Base-by-base conservation (phyloP, 768 basidiomycete genomes). In the Boletus vinaceobasis region DNA sequence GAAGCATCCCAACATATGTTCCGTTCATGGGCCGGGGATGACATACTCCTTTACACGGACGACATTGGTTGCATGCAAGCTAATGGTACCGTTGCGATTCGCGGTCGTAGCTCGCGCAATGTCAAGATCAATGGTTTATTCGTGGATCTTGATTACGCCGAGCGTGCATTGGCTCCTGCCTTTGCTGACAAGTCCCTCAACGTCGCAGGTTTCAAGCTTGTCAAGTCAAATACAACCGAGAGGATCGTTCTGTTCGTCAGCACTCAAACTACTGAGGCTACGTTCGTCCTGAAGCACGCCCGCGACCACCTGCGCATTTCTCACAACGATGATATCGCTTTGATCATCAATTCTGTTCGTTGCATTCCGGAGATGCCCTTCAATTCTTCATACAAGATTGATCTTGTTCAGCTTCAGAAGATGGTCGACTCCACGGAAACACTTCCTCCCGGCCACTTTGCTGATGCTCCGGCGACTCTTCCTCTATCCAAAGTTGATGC, bases 401-500 rank as follows among this genome's bases (percentile, higher is more conserved):
- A 59, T 46, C 47, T 60, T 32, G 43, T 42, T 23, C 37, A 36
- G 21, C 58, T 59, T 35, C 58, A 59, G 38, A 55, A 42, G 46
- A 49, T 60, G 52, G 47, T 32, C 1, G 58, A 59, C 38, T 55
- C 58, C 46, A 37, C 38, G 14, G 52, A 60, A 7, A 15, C 3
- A 23, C 31, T 60, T 19, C 37, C 42, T 48, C 58, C 47, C 15
- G 47, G 58, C 13, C 15, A 37, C 14, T 45, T 5, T 38, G 58
- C 58, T 10, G 23, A 60, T 13, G 52, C 48, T 19, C 51, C 42
- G 8, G 48, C 43, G 58, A 57, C 37, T 47, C 44, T 36, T 54
- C 37, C 39, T 48, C 57, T 48, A 14, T 68, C 65, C 32, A 33
- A 49, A 26, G 43, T 59, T 7, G 62, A 68, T 13, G 60, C 64